Percentiles rank a stretch among this genome's conserved stretches.
Evolutionary conservation across 306 rosid genomes (phyloP).

Genomic region (Oemleria cerasiformis): DNA sequence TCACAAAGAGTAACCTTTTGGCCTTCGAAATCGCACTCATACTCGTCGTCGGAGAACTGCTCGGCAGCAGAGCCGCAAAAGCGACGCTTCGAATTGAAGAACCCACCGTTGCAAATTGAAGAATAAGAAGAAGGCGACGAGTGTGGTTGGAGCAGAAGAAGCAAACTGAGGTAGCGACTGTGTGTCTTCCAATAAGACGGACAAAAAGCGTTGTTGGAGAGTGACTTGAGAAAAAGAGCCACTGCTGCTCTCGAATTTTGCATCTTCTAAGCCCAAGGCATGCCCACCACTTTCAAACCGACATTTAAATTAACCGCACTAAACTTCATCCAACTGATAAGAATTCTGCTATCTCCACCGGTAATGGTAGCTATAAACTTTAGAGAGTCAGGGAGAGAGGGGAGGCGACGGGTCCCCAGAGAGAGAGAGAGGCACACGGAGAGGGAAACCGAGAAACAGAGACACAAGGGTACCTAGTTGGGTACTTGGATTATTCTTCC

Average conservation of each 20-base stretch:
- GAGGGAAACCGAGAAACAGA: no score
- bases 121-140: constrained; percentile 23
- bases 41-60: constrained; percentile 93
- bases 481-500: no score
- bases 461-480: no score
- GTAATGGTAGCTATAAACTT: no score
- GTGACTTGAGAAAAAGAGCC: constrained; percentile 4
- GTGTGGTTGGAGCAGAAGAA: constrained; percentile 19
- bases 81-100: constrained; percentile 35
- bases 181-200: not conserved
- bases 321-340: no score
- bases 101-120: constrained; percentile 19
- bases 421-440: no score
- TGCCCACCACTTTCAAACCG: no score
- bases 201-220: not conserved
- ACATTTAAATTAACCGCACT: no score
- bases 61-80: constrained; percentile 55
- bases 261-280: not conserved
- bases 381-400: no score
- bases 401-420: no score
- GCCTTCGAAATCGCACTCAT: constrained; percentile 62
- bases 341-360: no score
- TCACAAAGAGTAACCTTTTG: constrained; percentile 39
- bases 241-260: constrained; percentile 1
- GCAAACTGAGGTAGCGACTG: constrained; percentile 16